phyloP scores from a whole-genome alignment of 164 flowering plant species.

The Berberis thunbergii region DNA sequence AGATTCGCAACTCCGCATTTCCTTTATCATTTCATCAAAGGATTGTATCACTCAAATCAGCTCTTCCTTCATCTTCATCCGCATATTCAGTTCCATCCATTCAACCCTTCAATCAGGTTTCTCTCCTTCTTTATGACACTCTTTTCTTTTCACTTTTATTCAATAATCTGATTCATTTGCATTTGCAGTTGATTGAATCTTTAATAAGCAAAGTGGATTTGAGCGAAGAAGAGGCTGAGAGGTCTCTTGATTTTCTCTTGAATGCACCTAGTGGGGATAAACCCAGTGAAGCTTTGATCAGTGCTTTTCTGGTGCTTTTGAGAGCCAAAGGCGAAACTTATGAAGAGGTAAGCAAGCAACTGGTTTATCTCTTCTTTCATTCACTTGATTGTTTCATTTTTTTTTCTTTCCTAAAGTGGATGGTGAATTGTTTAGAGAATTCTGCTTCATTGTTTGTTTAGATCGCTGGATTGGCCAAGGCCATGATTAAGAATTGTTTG shows the following conservation, averaged over 20 bases:
- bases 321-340: slow-evolving; percentile 95
- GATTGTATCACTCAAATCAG: too few species aligned
- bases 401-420: not conserved
- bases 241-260: slow-evolving; percentile 57
- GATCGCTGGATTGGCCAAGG: slow-evolving; percentile 89
- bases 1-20: too few species aligned
- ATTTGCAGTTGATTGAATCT: slow-evolving; percentile 31
- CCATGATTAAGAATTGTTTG: slow-evolving; percentile 60
- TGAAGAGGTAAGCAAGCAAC: slow-evolving; percentile 48
- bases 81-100: too few species aligned
- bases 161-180: too few species aligned
- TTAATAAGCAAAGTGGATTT: slow-evolving; percentile 66
- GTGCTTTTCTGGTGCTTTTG: slow-evolving; percentile 83
- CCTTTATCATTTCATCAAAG: too few species aligned
- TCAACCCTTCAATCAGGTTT: too few species aligned
- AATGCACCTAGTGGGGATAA: slow-evolving; percentile 55
- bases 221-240: slow-evolving; percentile 73
- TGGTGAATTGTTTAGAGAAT: not conserved
- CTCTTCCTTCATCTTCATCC: too few species aligned
- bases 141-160: too few species aligned
- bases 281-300: slow-evolving; percentile 64
- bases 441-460: slow-evolving; percentile 11
- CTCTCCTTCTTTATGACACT: too few species aligned
- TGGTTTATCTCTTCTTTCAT: too few species aligned
- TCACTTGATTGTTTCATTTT: slow-evolving; percentile 5